Evolutionary conservation across 345 rosid genomes (phyloP).

Genomic region (Eucalyptus leucophloia): DNA sequence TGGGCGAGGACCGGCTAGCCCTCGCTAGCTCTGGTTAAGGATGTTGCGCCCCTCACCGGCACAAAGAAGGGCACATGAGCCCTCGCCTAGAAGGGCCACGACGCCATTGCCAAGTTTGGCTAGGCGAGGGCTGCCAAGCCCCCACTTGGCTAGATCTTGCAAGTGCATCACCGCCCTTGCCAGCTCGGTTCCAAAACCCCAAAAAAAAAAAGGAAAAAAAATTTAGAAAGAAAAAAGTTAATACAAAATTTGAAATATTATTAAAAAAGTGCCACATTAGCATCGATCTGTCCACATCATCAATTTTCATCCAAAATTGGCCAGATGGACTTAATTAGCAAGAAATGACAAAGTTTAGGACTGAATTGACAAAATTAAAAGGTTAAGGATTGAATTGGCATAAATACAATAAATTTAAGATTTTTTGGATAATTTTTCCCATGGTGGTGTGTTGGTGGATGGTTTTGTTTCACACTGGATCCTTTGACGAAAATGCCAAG

Average conservation of each 20-base stretch:
- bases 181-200: accelerated
- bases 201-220: too few relatives aligned
- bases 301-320: too few relatives aligned
- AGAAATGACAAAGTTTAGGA: accelerated
- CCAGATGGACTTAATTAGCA: too few relatives aligned
- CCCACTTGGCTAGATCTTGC: too few relatives aligned
- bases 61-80: accelerated
- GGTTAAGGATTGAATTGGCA: accelerated
- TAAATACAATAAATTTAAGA: accelerated
- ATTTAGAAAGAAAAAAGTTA: accelerated
- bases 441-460: neutral
- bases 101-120: too few relatives aligned
- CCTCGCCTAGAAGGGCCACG: accelerated
- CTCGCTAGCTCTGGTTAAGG: accelerated
- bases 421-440: too few relatives aligned
- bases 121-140: too few relatives aligned
- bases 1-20: accelerated
- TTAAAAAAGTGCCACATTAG: too few relatives aligned
- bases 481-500: neutral
- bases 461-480: neutral
- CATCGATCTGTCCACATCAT: accelerated
- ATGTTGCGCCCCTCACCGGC: accelerated
- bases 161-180: too few relatives aligned
- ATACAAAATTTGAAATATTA: too few relatives aligned
- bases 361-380: too few relatives aligned